Evolutionary conservation across 352 stramenopile species (phyloP), one percentile per base, ranked within the genome.

Genomic region (Phytopythium helicoides): DNA sequence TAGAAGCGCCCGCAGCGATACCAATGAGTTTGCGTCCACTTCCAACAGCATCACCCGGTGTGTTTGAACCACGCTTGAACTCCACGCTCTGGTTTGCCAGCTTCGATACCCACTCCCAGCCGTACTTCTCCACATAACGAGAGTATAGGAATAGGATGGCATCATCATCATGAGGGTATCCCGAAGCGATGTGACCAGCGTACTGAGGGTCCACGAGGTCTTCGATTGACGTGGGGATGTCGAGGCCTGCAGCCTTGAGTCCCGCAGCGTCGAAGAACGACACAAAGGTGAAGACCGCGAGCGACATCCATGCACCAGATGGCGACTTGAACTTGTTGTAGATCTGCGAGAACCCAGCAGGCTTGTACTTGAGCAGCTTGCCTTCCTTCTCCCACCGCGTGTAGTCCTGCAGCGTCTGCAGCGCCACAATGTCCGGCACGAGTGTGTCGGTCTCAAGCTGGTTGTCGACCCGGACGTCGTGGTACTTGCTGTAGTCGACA

Each of bases 401-500:
- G 55, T 66, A 85, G 64, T 85, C 61, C 54, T 85, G 67, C 33
- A 81, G 62, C 36, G 73, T 85, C 59, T 80, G 73, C 16, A 85
- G 52, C 42, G 67, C 62, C 12, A 71, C 53, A 37, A 79, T 59
- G 55, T 79, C 70, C 0, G 66, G 60, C 35, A 81, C 70, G 33
- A 82, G 56, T 28, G 51, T 56, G 56, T 73, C 54, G 31, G 58
- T 75, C 52, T 80, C 73, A 37, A 85, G 58, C 36, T 81, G 62
- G 54, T 89, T 80, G 65, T 91, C 71, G 28, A 82, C 71, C 23
- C 77, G 81, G 28, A 74, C 81, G 41, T 81, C 45, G 53, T 83
- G 66, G 52, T 70, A 78, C 62, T 81, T 81, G 65, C 52, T 67
- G 66, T 85, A 78, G 58, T 81, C 74, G 11, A 79, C 60, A 52